Evolutionary conservation across 2,329 filamentous ascomycete genomes (phyloP), one percentile per base, ranked within the genome.

Genomic region (Ilyonectria destructans): DNA sequence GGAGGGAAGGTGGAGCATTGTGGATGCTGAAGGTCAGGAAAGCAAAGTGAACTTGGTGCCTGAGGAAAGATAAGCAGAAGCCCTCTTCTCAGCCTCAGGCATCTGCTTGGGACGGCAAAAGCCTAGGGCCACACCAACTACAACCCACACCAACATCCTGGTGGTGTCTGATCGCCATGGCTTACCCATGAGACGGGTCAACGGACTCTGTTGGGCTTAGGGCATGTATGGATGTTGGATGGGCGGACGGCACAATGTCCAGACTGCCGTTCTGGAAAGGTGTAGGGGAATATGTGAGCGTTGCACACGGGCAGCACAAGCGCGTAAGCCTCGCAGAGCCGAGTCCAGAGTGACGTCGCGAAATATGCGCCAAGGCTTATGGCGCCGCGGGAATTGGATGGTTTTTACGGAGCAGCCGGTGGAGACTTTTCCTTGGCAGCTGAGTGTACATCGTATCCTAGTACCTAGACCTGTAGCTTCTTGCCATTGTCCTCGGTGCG

Each of bases 301-400:
- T 43, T 6, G 17, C 17, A 43, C 40, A 40, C n/a, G 40, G n/a
- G 40, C 40, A 43, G 40, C n/a, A 17, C 15, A 13, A 31, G 48
- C 29, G 26, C n/a, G 13, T 31, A 29, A 51, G 26, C 26, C 26
- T 51, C 26, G 5, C 48, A 51, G 29, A 17, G 33, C 43, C 15
- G 37, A 26, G 49, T 19, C 19, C 37, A 51, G 26, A 58, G 19
- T 62, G 52, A 59, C 51, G 37, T 46, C 37, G 45, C 40, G 49
- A 43, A 19, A 9, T n/a, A 21, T 33, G 31, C 48, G 62, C 55
- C 62, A 54, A 54, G 37, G 6, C 26, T 17, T 35, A 45, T 33
- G 26, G 49, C 19, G 23, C 26, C n/a, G 19, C 58, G 58, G 49
- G 63, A 66, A 66, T 62, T 66, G 63, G 12, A 31, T 66, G 58